Percentiles rank a stretch among this genome's conserved stretches.
Evolutionary conservation across 2,329 filamentous ascomycete species (phyloP).

Genomic region (Mycogone perniciosa): DNA sequence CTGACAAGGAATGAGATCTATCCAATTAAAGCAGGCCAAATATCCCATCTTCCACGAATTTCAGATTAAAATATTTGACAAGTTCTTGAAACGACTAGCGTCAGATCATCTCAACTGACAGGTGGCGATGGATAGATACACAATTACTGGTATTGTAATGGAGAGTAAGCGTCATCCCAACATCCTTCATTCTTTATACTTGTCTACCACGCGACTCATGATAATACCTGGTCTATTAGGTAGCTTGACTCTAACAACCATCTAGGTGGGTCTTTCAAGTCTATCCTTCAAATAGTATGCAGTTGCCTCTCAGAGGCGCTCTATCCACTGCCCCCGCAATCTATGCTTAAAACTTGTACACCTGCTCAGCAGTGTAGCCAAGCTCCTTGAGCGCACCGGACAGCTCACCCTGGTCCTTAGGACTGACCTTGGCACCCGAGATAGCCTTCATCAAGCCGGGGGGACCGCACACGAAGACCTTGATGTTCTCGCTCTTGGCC

Average conservation of each 20-base stretch:
- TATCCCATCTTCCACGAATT: too few species aligned
- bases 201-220: too few species aligned
- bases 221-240: too few species aligned
- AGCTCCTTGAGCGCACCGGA: conserved; percentile 75
- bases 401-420: conserved; percentile 91
- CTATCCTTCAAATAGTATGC: conserved; percentile 4
- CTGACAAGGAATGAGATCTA: too few species aligned
- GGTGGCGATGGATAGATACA: too few species aligned
- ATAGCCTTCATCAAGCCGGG: conserved; percentile 91
- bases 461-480: conserved; percentile 93
- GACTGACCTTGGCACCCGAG: conserved; percentile 82
- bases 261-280: background rate
- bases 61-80: too few species aligned
- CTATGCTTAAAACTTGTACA: conserved; percentile 75
- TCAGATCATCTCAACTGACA: too few species aligned
- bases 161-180: too few species aligned
- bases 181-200: too few species aligned
- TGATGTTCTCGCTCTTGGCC: conserved; percentile 86
- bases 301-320: background rate
- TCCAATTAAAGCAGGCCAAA: too few species aligned
- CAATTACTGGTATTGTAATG: too few species aligned
- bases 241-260: background rate
- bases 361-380: conserved; percentile 65
- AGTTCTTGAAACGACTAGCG: too few species aligned
- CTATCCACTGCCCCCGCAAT: background rate